phyloP scores from a whole-genome alignment of 2,329 filamentous ascomycete species.

The Penicillium crustosum region DNA sequence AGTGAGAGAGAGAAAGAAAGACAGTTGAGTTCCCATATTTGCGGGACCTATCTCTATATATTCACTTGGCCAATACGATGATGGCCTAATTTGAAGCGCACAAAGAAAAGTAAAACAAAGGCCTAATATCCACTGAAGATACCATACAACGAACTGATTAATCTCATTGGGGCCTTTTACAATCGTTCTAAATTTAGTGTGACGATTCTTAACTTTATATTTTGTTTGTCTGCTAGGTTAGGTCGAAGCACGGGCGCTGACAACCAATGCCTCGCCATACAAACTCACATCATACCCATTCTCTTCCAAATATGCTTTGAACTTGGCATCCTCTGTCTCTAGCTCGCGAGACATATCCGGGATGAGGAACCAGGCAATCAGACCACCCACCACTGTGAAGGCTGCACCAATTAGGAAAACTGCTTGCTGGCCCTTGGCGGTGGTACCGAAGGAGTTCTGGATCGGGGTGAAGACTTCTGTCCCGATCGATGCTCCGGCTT shows the following conservation, averaged over 20 bases:
- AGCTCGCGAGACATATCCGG: conserved; percentile 46
- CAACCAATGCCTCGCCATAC: conserved; percentile 14
- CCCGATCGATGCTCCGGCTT: conserved; percentile 53
- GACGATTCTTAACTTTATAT: no score
- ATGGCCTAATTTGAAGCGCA: no score
- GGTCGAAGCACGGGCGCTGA: neutral
- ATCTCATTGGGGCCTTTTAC: neutral
- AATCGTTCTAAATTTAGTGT: neutral
- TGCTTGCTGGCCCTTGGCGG: conserved; percentile 49
- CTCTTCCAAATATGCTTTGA: conserved; percentile 47
- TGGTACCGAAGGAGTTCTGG: conserved; percentile 45
- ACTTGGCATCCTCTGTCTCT: conserved; percentile 48
- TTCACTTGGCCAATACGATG: no score
- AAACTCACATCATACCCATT: conserved; percentile 41
- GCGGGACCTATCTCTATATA: neutral
- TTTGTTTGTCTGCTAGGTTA: neutral
- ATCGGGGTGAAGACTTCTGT: conserved; percentile 55
- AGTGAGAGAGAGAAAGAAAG: neutral
- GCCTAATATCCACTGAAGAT: no score
- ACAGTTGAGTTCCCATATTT: neutral
- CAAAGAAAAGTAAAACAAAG: no score
- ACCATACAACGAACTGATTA: neutral
- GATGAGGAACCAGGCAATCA: conserved; percentile 49
- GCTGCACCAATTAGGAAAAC: conserved; percentile 54
- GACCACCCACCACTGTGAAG: conserved; percentile 50